A percentile compares a stretch with the other conserved stretches of the same genome.
Evolutionary conservation across 352 stramenopile genomes (phyloP).

Genomic region (Phytophthora pistaciae): DNA sequence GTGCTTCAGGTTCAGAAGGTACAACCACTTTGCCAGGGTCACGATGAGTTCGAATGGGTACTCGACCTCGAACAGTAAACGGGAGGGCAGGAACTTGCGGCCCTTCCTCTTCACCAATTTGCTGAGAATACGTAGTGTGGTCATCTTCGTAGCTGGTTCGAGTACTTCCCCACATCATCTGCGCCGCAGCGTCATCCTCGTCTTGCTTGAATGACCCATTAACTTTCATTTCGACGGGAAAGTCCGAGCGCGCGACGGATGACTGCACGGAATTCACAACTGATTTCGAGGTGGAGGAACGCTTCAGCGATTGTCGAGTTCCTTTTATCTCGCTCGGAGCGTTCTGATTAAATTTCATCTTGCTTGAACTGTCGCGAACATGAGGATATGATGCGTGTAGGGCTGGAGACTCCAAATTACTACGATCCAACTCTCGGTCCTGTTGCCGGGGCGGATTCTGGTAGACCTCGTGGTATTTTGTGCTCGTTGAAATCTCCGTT

Average conservation of each 20-base stretch:
- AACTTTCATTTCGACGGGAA: neutral
- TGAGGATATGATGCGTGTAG: neutral
- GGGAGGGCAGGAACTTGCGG: neutral
- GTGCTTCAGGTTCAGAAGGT: conserved; percentile 5
- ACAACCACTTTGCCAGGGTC: neutral
- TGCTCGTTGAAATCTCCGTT: neutral
- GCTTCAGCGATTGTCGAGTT: neutral
- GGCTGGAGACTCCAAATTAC: neutral
- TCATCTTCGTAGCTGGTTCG: conserved; percentile 23
- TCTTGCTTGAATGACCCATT: neutral
- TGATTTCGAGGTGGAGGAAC: neutral
- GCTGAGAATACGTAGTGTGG: neutral
- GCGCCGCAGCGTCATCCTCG: conserved; percentile 15
- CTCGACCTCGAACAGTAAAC: conserved; percentile 38
- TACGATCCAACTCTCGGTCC: neutral
- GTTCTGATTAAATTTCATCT: no score
- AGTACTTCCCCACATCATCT: conserved; percentile 23
- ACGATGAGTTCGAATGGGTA: conserved; percentile 47
- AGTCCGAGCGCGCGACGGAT: neutral
- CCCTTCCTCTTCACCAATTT: conserved; percentile 4
- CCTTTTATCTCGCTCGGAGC: no score
- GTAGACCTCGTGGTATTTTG: neutral
- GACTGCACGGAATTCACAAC: neutral
- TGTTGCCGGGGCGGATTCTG: neutral
- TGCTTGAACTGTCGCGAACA: no score